Evolutionary conservation across 2,329 filamentous ascomycete species (phyloP).

Genomic region (Ceratocystis colombiana): DNA sequence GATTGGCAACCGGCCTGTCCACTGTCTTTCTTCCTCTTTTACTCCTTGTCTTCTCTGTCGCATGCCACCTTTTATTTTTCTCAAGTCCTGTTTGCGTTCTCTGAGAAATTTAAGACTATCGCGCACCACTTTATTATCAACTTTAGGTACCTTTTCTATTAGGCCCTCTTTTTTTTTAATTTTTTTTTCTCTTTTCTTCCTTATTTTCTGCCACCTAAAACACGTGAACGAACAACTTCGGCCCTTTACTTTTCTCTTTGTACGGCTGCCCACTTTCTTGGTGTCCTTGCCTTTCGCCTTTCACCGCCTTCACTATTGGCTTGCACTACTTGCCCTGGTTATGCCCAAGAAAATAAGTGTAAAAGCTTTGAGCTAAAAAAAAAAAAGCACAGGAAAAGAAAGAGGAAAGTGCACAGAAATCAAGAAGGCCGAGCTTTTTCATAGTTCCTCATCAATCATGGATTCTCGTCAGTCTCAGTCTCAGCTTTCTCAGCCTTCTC

Average conservation of each 20-base stretch:
- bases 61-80: background rate
- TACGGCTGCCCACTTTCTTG: background rate
- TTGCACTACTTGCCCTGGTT: background rate
- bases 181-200: background rate
- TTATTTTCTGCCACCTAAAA: background rate
- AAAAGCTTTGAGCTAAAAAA: constrained; percentile 15
- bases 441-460: constrained; percentile 16
- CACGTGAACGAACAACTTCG: constrained; percentile 9
- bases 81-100: background rate
- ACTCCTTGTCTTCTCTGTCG: background rate
- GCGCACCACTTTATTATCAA: background rate
- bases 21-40: background rate
- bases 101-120: background rate
- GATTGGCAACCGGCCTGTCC: background rate
- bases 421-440: constrained; percentile 16
- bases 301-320: constrained; percentile 8
- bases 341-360: constrained; percentile 6
- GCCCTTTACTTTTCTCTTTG: constrained; percentile 11
- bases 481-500: constrained; percentile 21
- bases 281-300: background rate
- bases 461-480: constrained; percentile 24
- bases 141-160: background rate
- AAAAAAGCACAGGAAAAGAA: constrained; percentile 8
- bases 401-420: constrained; percentile 1
- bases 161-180: constrained; percentile 7